Evolutionary conservation across 163 green algal genomes (phyloP), one percentile per base, ranked within the genome.

Genomic region (Volvox carteri): DNA sequence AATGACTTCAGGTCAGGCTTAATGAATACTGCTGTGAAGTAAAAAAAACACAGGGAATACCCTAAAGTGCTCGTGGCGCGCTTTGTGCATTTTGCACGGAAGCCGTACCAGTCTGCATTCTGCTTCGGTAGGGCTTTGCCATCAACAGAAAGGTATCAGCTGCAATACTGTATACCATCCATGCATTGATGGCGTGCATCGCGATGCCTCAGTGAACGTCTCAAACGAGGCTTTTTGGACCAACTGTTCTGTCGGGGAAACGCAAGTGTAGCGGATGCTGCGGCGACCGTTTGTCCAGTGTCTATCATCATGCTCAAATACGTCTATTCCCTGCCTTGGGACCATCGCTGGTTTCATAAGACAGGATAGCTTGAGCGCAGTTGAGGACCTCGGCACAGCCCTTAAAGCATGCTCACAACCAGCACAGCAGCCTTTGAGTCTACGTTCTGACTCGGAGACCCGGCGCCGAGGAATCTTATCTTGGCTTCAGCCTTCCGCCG

Each of bases 251-350:
- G n/a, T n/a, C n/a, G n/a, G n/a, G n/a, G n/a, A n/a, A n/a, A n/a
- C n/a, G n/a, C n/a, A n/a, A n/a, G n/a, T n/a, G 23, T 39, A 35
- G 39, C 70, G 5, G 70, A 78, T 78, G 70, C 70, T 80, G 42
- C 73, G 73, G 28, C 62, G 23, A 50, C 44, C 44, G 25, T 41
- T 80, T 6, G 11, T 65, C 30, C n/a, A 4, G 6, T 80, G 44
- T 46, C 25, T 80, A 2, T 42, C 73, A 46, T 44, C 42, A n/a
- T 80, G 73, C 44, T 28, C 73, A 56, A 65, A 46, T 25, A 44
- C 70, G 16, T 78, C 70, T 14, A 37, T 16, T 16, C 37, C 70
- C n/a, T 44, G 65, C 12, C 30, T 46, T 21, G 46, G 30, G 33
- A 28, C 65, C 21, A 75, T 6, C 16, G 46, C 30, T 12, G 5